Evolutionary conservation across 1,284 basidiomycete genomes (phyloP), one percentile per base, ranked within the genome.

Genomic region (Trichosporon sp.): DNA sequence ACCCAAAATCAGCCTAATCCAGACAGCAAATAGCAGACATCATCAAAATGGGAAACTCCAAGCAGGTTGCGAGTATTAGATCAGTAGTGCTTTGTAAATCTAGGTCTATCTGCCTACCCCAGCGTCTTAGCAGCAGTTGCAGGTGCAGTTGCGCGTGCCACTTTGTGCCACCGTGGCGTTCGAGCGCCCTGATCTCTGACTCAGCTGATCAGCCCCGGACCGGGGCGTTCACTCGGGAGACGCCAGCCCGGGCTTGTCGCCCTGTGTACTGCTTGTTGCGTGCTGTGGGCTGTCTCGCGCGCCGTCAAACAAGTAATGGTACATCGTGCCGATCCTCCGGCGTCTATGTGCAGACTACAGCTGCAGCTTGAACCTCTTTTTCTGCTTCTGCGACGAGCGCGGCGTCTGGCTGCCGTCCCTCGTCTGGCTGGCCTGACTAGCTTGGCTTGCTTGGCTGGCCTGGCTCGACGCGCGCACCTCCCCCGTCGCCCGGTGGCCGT

Each of bases 21-120:
- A 58, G 11, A 7, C 27, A 4, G 12, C 29, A 13, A 8, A 18
- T 29, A 60, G 2, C 23, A 31, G 18, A 58, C 29, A 58, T 27
- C 42, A 8, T 44, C 18, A 31, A 31, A 32, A 31, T 42, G 56
- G 18, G 56, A 31, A 31, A 27, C 53, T 32, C 21, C 18, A 42
- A 3, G 38, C 38, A 42, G 38, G 38, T 42, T 42, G 38, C 38
- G n/a, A 42, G 38, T 42, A 13, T 18, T 29, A 31, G 29, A 31
- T 32, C 27, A 60, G 56, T 60, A 51, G 47, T 51, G 47, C 47
- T 58, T 60, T 60, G 56, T 60, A 60, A 29, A 60, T 32, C 56
- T 60, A 60, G 56, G 56, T 60, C 56, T 60, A 60, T 60, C 56
- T 60, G 56, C 56, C 56, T 60, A 60, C 44, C 6, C 34, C 47